phyloP scores from a whole-genome alignment of 306 rosid species.

The Sindora glabra region DNA sequence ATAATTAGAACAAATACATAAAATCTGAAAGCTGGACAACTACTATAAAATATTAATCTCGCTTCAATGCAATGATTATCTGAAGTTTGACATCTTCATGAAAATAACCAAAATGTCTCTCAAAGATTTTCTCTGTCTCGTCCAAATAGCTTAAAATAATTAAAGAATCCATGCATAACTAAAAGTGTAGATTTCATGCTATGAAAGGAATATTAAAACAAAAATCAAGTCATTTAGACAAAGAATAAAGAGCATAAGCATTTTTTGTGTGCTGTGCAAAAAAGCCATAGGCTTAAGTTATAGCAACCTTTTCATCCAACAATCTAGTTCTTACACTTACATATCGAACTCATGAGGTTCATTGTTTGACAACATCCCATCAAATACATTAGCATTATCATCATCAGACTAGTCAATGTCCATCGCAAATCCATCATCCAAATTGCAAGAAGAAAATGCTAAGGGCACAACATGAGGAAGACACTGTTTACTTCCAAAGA shows the following conservation, averaged over 20 bases:
- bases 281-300: slow-evolving; percentile 96
- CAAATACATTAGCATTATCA: slow-evolving; percentile 79
- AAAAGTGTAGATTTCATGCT: not conserved
- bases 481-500: slow-evolving; percentile 57
- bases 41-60: slow-evolving; percentile 38
- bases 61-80: slow-evolving; percentile 72
- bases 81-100: slow-evolving; percentile 99
- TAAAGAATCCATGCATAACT: slow-evolving; percentile 31
- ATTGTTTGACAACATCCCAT: slow-evolving; percentile 94
- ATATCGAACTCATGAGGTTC: slow-evolving; percentile 91
- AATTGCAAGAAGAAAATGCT: slow-evolving; percentile 91
- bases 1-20: slow-evolving; percentile 1
- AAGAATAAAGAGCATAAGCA: slow-evolving; percentile 88
- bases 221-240: not conserved
- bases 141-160: slow-evolving; percentile 75
- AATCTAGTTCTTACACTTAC: slow-evolving; percentile 94
- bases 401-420: slow-evolving; percentile 81
- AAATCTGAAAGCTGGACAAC: not conserved
- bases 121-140: slow-evolving; percentile 78
- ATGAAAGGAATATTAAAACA: not conserved
- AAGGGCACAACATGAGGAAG: slow-evolving; percentile 94
- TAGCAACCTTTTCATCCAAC: slow-evolving; percentile 98
- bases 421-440: slow-evolving; percentile 96
- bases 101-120: slow-evolving; percentile 69
- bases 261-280: slow-evolving; percentile 82